Conservation (phyloP, 2,329 filamentous ascomycete genomes). For the Pezizomycotina sp. region DNA sequence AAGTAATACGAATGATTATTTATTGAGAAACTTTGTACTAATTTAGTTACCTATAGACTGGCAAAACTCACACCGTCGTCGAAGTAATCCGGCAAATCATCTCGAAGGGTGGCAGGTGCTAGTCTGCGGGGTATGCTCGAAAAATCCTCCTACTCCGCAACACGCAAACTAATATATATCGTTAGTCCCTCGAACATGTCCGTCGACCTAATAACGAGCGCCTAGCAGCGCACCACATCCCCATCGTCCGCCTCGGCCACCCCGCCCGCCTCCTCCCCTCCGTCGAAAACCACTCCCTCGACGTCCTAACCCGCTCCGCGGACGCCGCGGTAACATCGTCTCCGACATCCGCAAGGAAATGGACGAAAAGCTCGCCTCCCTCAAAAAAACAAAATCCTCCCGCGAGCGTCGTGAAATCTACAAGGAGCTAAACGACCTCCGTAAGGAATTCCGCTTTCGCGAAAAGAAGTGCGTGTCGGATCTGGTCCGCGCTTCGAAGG, state of each 20-base stretch:
- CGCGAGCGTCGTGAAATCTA: slow-evolving; percentile 70
- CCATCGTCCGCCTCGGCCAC: slow-evolving; percentile 79
- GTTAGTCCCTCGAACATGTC: slow-evolving; percentile 94
- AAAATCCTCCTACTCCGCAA: too few relatives aligned
- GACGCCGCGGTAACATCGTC: slow-evolving; percentile 78
- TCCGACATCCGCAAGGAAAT: slow-evolving; percentile 82
- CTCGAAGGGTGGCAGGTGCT: slow-evolving; percentile 8
- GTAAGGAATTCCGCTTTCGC: slow-evolving; percentile 74
- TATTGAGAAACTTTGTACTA: too few relatives aligned
- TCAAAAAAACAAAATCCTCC: slow-evolving; percentile 61
- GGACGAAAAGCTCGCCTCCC: slow-evolving; percentile 74
- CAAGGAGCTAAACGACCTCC: slow-evolving; percentile 62
- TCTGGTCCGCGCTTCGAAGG: slow-evolving; percentile 60
- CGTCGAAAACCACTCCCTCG: slow-evolving; percentile 75
- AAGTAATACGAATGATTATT: too few relatives aligned
- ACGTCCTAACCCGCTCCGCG: slow-evolving; percentile 76
- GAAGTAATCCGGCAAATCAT: slow-evolving; percentile 87
- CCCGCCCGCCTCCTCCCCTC: slow-evolving; percentile 78
- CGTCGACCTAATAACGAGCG: slow-evolving; percentile 97
- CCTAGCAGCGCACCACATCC: slow-evolving; percentile 64
- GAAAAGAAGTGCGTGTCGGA: slow-evolving; percentile 66
- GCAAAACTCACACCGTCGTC: slow-evolving; percentile 91
- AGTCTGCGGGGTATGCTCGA: too few relatives aligned
- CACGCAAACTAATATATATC: too few relatives aligned
- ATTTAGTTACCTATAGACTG: slow-evolving; percentile 50